Conservation (phyloP, 2,329 filamentous ascomycete genomes). For the Fulvia fulva region DNA sequence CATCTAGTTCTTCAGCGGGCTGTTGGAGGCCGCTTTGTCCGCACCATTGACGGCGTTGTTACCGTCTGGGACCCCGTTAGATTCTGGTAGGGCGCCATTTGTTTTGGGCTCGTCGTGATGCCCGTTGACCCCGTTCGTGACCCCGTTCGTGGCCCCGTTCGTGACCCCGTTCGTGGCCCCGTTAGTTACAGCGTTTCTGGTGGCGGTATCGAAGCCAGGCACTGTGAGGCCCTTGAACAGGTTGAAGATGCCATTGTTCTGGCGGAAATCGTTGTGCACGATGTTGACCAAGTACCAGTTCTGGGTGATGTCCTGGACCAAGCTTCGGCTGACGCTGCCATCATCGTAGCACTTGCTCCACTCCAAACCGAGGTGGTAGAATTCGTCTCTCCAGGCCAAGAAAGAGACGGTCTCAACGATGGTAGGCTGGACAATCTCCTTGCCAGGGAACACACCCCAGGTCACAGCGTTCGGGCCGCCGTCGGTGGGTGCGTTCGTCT, state of each 20-base stretch:
- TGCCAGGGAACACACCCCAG: slow-evolving; percentile 97
- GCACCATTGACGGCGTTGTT: slow-evolving; percentile 31
- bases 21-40: slow-evolving; percentile 24
- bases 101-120: slow-evolving; percentile 6
- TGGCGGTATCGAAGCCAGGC: slow-evolving; percentile 53
- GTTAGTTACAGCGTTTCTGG: slow-evolving; percentile 10
- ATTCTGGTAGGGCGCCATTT: slow-evolving; percentile 22
- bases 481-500: slow-evolving; percentile 78
- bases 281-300: slow-evolving; percentile 95
- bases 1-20: slow-evolving; percentile 25
- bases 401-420: slow-evolving; percentile 98
- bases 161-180: slow-evolving; percentile 11
- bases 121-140: slow-evolving; percentile 13
- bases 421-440: slow-evolving; percentile 99
- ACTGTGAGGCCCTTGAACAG: slow-evolving; percentile 76
- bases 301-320: slow-evolving; percentile 81
- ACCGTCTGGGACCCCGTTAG: slow-evolving; percentile 29
- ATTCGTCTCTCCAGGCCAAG: slow-evolving; percentile 97
- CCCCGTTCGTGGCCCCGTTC: slow-evolving; percentile 12
- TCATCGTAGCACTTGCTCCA: slow-evolving; percentile 90
- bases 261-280: slow-evolving; percentile 97
- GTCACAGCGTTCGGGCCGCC: slow-evolving; percentile 91
- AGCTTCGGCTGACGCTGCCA: slow-evolving; percentile 67
- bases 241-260: slow-evolving; percentile 74
- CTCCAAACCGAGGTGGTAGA: slow-evolving; percentile 84